phyloP scores from a whole-genome alignment of 371 early-diverging fungal species.

The Apophysomyces variabilis region DNA sequence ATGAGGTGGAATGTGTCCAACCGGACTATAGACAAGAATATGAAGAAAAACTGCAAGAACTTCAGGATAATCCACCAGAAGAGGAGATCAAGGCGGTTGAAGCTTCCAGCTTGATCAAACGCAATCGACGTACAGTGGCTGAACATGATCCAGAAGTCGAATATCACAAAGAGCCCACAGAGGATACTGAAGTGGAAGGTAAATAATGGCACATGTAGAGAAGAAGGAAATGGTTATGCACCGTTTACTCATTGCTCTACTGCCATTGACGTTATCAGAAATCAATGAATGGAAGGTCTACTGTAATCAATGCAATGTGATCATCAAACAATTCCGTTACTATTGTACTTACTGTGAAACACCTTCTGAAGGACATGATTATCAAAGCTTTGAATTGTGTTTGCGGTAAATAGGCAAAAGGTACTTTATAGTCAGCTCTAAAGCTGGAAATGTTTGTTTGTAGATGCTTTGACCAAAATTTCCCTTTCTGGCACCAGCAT shows the following conservation, averaged over 20 bases:
- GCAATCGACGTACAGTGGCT: constrained; percentile 16
- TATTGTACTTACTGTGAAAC: constrained; percentile 87
- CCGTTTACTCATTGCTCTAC: neutral
- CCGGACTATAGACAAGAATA: constrained; percentile 54
- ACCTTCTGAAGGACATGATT: constrained; percentile 63
- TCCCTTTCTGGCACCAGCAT: constrained; percentile 80
- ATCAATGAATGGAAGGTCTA: constrained; percentile 58
- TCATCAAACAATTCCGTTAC: constrained; percentile 70
- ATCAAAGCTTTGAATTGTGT: constrained; percentile 76
- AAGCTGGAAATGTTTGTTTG: constrained; percentile 22
- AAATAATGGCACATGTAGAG: neutral
- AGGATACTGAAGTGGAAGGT: constrained; percentile 28
- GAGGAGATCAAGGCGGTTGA: constrained; percentile 20
- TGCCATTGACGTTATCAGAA: constrained; percentile 19
- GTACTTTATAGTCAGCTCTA: constrained; percentile 12
- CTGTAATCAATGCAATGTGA: constrained; percentile 65
- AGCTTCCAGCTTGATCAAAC: constrained; percentile 6
- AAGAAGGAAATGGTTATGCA: neutral
- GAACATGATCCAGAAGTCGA: constrained; percentile 24
- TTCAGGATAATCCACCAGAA: constrained; percentile 37
- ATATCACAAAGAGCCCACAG: constrained; percentile 35
- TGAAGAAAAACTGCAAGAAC: constrained; percentile 42
- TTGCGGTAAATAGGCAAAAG: constrained; percentile 35
- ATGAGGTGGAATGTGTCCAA: constrained; percentile 44
- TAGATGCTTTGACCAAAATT: constrained; percentile 76